These are phyloP conservation scores for Kluyveromyces sp. DNA, from an alignment of 1,139 yeast species.

Conservation along the genomic window DNA sequence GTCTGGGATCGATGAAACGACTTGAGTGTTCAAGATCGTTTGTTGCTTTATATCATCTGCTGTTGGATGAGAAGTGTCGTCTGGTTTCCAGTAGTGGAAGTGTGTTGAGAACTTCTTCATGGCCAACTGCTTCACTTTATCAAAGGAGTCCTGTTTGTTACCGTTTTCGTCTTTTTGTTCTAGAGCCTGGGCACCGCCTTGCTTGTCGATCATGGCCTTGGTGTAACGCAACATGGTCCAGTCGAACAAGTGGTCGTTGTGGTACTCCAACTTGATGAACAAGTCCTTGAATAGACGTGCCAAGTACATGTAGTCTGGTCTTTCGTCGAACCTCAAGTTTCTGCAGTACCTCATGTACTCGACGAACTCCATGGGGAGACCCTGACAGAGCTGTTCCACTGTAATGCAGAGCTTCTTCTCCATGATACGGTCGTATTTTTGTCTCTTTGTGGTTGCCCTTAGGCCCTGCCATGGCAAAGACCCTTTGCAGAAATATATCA, in stretches of 20 bases:
- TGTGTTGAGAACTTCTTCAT: constrained; percentile 31
- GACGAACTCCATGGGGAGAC: constrained; percentile 84
- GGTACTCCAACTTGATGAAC: constrained; percentile 80
- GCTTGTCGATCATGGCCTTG: constrained; percentile 40
- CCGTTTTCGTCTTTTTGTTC: constrained; percentile 14
- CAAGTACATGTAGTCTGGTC: constrained; percentile 88
- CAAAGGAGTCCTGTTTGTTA: constrained; percentile 26
- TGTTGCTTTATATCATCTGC: constrained; percentile 31
- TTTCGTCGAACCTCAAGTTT: constrained; percentile 87
- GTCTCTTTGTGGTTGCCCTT: constrained; percentile 94
- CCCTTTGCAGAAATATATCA: constrained; percentile 91
- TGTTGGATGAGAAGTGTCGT: constrained; percentile 29
- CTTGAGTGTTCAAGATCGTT: constrained; percentile 21
- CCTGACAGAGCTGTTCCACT: constrained; percentile 80
- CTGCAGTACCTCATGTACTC: constrained; percentile 85
- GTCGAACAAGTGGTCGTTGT: constrained; percentile 91
- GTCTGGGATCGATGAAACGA: constrained; percentile 22
- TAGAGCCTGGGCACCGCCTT: constrained; percentile 20
- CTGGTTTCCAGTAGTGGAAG: constrained; percentile 29
- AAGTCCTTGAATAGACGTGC: constrained; percentile 86
- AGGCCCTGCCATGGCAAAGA: constrained; percentile 98
- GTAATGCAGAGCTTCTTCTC: constrained; percentile 94
- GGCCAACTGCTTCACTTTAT: constrained; percentile 27
- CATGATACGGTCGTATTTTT: constrained; percentile 93
- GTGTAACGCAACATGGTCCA: constrained; percentile 90